Evolutionary conservation across 306 rosid genomes (phyloP), one percentile per base, ranked within the genome.

Genomic region (Inga oerstediana): DNA sequence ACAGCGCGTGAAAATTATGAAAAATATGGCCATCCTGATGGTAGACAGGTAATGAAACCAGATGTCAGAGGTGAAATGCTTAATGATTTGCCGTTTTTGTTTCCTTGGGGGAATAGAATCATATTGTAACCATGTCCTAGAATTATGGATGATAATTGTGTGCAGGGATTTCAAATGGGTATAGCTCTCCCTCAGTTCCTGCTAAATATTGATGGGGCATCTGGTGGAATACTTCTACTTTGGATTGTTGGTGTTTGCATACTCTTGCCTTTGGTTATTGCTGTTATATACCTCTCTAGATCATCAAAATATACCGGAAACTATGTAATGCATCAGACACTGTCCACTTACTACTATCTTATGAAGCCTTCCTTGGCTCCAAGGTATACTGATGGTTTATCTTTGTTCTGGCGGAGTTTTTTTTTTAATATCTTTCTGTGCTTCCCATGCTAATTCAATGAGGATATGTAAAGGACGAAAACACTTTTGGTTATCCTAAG

Each of bases 321-420:
- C 85, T 93, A 94, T 84, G 99, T 96, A 81, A 96, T 96, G 99
- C 99, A 94, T 90, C 98, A 96, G 58, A 96, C 99, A 2, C 87
- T 96, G 77, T 92, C 92, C 62, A 89, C 94, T 43, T 96, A 96
- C 89, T 94, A 91, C 86, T 84, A 94, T 89, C 84, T 87, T 62
- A 97, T 97, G 99, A 97, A 94, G 88, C 97, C 97, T 74, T 93
- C 98, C 85, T 90, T 97, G 89, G 98, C 99, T 80, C 98, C 99
- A 68, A 97, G 94, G 99, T 94, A 88, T 37, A 17, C 73, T 41
- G 39, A 83, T 52, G 75, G 71, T 56, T 44, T 17, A n/a, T 58
- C 32, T 59, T 45, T 69, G 69, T 66, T 37, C 65, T 64, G 65
- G 78, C 76, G 52, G 32, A 68, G 35, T n/a, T 7, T 30, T 37